Base-by-base conservation (phyloP, 2,329 filamentous ascomycete species). In the Colletotrichum musicola region DNA sequence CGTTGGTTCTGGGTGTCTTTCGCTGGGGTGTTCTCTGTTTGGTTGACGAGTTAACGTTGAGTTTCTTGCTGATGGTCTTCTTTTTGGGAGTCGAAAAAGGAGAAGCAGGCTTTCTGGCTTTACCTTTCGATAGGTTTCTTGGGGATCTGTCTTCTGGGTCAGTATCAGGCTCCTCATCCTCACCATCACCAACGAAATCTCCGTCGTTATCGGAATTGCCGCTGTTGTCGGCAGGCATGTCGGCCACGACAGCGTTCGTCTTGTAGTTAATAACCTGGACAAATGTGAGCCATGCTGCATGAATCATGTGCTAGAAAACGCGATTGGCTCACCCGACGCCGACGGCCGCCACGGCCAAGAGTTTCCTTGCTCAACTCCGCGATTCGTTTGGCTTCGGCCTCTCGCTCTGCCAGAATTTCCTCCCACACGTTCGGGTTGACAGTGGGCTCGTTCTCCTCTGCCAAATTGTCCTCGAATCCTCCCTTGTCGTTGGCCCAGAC, bases 401-500 rank as follows among this genome's bases (percentile, higher is more conserved):
- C 70, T n/a, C 70, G 69, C 54, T 72, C 70, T 22, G 64, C 63
- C n/a, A 99, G 84, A 68, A 99, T 98, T 73, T 91, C 91, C 62
- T 97, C 94, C 97, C 97, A 99, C 0, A 97, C 89, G 42, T 89
- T 90, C 14, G 88, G 86, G 74, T 90, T 90, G 10, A 90, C 84
- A 0, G 85, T 82, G 7, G 84, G 78, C 5, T 85, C 82, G 6
- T 83, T 81, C 25, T 85, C 82, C 2, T 81, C 79, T 44, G 88
- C 84, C 22, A 92, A 77, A 25, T 88, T 85, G 18, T 92, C 90
- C 56, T 90, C 86, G 6, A 97, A 83, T 0, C 84, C 83, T 7
- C 87, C 89, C 72, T 89, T 88, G 42, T 97, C 92, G 74, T 97
- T 97, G 4, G 92, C 92, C 96, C 96, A 99, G 1, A 99, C 92